Conservation (phyloP, 2,329 filamentous ascomycete genomes). For the Calonectria pauciramosa region DNA sequence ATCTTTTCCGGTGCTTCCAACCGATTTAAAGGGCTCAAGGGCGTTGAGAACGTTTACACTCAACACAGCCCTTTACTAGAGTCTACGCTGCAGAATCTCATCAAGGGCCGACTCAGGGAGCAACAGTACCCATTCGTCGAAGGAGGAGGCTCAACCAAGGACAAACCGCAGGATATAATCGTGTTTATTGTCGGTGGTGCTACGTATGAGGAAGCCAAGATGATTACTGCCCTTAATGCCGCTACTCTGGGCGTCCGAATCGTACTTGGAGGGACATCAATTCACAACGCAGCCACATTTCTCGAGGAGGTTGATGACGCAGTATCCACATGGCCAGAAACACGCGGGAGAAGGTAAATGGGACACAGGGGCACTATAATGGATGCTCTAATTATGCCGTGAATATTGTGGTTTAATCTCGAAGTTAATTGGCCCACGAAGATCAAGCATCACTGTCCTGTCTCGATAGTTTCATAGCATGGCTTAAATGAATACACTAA, state of each 20-base stretch:
- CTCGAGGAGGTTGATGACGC: constrained; percentile 93
- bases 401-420: neutral
- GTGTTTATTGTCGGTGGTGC: constrained; percentile 94
- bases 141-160: constrained; percentile 85
- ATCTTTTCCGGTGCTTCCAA: constrained; percentile 92
- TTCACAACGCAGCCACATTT: constrained; percentile 91
- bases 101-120: constrained; percentile 90
- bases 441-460: neutral
- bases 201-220: constrained; percentile 97
- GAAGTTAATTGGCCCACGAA: neutral
- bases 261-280: constrained; percentile 87
- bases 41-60: constrained; percentile 98
- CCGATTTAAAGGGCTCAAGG: constrained; percentile 94
- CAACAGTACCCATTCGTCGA: constrained; percentile 95
- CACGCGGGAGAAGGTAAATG: constrained; percentile 48
- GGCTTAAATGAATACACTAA: constrained; percentile 28
- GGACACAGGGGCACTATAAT: no score
- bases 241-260: constrained; percentile 89
- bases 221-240: constrained; percentile 94
- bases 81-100: constrained; percentile 88
- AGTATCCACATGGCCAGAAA: constrained; percentile 87
- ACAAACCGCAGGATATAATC: constrained; percentile 97
- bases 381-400: neutral
- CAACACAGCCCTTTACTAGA: constrained; percentile 94
- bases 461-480: constrained; percentile 31